A percentile compares a stretch with the other conserved stretches of the same genome.
phyloP scores from a whole-genome alignment of 2,329 filamentous ascomycete genomes.

The Fusarium drepaniforme region DNA sequence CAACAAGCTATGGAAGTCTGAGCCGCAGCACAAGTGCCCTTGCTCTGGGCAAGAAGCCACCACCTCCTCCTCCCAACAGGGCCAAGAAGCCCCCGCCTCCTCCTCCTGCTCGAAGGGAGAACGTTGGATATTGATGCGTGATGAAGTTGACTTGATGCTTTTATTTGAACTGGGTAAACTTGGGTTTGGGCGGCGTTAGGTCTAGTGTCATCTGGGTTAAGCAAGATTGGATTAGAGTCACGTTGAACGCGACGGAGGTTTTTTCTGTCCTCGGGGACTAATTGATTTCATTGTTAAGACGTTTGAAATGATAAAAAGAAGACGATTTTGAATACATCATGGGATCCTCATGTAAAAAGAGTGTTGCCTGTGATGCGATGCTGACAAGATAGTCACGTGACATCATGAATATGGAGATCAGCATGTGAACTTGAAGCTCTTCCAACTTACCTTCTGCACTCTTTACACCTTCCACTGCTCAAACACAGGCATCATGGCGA shows the following conservation, averaged over 20 bases:
- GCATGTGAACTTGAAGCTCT: neutral
- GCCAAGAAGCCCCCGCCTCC: slow-evolving; percentile 55
- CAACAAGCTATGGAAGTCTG: slow-evolving; percentile 68
- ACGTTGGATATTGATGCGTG: slow-evolving; percentile 41
- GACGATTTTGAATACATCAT: neutral
- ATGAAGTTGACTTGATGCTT: slow-evolving; percentile 1
- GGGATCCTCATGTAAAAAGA: neutral
- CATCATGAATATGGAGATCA: neutral
- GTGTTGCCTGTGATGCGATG: neutral
- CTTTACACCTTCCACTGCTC: neutral
- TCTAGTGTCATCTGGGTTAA: slow-evolving; percentile 1
- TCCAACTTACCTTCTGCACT: neutral
- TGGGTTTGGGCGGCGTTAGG: slow-evolving; percentile 33
- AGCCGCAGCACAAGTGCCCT: slow-evolving; percentile 56
- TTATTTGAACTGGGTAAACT: slow-evolving; percentile 5
- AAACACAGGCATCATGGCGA: slow-evolving; percentile 67
- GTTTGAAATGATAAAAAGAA: neutral
- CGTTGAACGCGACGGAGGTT: slow-evolving; percentile 30
- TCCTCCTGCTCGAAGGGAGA: slow-evolving; percentile 48
- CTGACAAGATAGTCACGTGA: slow-evolving; percentile 29
- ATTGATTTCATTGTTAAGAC: slow-evolving; percentile 29
- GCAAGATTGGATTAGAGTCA: slow-evolving; percentile 32
- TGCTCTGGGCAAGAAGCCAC: slow-evolving; percentile 63
- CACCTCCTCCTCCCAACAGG: slow-evolving; percentile 64
- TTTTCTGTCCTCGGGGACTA: slow-evolving; percentile 24